These are phyloP conservation scores for Salix koriyanagi DNA, from an alignment of 345 rosid species.

Conservation along the genomic window DNA sequence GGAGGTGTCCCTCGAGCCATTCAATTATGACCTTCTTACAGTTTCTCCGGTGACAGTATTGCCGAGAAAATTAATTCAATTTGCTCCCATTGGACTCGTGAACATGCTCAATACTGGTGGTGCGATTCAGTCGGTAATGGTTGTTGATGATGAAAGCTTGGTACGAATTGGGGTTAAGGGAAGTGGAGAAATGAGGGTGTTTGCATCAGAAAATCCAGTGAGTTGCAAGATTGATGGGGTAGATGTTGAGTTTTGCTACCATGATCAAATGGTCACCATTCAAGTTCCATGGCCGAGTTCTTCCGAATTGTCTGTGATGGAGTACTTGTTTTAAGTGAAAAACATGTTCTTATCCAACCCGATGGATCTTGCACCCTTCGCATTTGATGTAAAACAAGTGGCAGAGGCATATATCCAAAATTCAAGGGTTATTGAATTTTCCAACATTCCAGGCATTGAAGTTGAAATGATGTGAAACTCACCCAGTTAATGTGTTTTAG, in stretches of 20 bases:
- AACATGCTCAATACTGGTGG: slow-evolving; percentile 94
- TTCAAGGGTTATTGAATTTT: too few species aligned
- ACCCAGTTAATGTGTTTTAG: too few species aligned
- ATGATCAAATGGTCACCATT: slow-evolving; percentile 42
- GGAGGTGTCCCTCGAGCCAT: slow-evolving; percentile 65
- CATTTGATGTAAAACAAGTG: too few species aligned
- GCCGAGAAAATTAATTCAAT: slow-evolving; percentile 37
- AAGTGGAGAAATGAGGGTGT: slow-evolving; percentile 62
- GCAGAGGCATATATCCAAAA: too few species aligned
- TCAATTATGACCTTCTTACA: slow-evolving; percentile 75
- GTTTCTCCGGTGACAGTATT: slow-evolving; percentile 60
- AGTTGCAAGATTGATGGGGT: slow-evolving; percentile 60
- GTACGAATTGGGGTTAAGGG: slow-evolving; percentile 61
- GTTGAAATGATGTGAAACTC: too few species aligned
- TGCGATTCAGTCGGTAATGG: slow-evolving; percentile 53
- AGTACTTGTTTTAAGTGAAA: slow-evolving; percentile 47
- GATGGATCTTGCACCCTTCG: too few species aligned
- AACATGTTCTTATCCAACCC: too few species aligned
- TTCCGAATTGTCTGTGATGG: slow-evolving; percentile 36
- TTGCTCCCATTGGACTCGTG: slow-evolving; percentile 80
- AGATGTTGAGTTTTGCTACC: slow-evolving; percentile 50
- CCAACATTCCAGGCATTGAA: too few species aligned
- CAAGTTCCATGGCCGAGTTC: slow-evolving; percentile 66
- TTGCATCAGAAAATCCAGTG: slow-evolving; percentile 60
- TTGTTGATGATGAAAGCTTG: slow-evolving; percentile 16